Percentiles rank a stretch among this genome's conserved stretches.
Conservation (phyloP, 1,284 basidiomycete species). For the Cronartium ribicola region DNA sequence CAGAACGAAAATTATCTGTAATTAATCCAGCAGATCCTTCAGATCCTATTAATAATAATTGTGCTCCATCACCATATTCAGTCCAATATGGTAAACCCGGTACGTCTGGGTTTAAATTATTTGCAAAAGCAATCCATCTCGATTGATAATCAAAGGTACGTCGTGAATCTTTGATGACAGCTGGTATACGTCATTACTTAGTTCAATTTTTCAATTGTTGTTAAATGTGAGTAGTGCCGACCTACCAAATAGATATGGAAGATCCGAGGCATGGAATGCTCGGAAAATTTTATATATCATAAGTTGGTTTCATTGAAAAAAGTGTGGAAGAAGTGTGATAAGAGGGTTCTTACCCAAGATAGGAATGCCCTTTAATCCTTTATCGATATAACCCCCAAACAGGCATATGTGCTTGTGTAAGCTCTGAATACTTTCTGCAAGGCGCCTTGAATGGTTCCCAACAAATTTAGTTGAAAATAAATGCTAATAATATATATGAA, state of each 20-base stretch:
- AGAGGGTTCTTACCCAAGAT: not conserved
- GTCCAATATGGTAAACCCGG: constrained; percentile 4
- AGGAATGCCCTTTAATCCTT: not conserved
- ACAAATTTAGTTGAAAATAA: not conserved
- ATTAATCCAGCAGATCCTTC: not conserved
- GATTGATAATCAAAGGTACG: constrained; percentile 10
- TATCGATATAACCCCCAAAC: constrained; percentile 12
- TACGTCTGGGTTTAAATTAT: not conserved
- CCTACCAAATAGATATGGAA: too few species aligned
- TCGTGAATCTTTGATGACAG: too few species aligned
- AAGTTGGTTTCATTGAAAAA: too few species aligned
- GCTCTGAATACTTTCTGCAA: not conserved
- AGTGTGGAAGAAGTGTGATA: too few species aligned
- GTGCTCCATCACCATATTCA: not conserved
- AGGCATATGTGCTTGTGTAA: not conserved
- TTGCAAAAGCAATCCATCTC: constrained; percentile 20
- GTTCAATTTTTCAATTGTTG: not conserved
- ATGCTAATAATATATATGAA: not conserved
- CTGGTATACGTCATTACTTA: too few species aligned
- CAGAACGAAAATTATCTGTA: not conserved
- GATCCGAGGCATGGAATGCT: too few species aligned
- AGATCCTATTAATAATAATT: not conserved
- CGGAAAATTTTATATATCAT: too few species aligned
- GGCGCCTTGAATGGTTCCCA: not conserved
- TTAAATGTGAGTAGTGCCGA: too few species aligned